Base-by-base conservation (phyloP, 345 rosid genomes). In the Limnanthes douglasii region DNA sequence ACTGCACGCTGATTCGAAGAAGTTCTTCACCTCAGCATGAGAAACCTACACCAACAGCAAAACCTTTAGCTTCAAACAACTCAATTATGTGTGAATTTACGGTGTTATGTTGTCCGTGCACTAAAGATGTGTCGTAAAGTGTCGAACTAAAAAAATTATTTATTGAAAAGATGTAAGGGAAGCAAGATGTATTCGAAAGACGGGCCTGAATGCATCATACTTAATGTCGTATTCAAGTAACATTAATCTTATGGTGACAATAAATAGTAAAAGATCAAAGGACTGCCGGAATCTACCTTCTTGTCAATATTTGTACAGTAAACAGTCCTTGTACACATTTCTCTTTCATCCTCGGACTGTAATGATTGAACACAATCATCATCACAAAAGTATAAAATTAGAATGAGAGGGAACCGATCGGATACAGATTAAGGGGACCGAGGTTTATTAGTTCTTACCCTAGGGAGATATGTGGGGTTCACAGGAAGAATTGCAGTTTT, bases 401-500 rank as follows among this genome's bases (percentile, higher is more conserved):
- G n/a, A n/a, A 43, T 30, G 12, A 6, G 22, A 13, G 11, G 18
- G 41, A 24, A 22, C 24, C 31, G 18, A 9, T 15, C 30, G 20
- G 11, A 9, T 15, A 36, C 16, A 27, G 10, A 45, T 31, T 32
- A 49, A 15, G 23, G 11, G 18, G 50, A 23, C 15, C 37, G 15
- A 40, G 21, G 9, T 19, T 8, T 23, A 43, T 12, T 10, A 33
- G 21, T 2, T 29, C 67, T 54, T 68, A 80, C 96, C 86, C 86
- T 70, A 17, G 94, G 94, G 47, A 85, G 85, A 69, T 66, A 85
- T 26, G 68, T 77, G 11, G 96, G 96, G 62, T 85, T 85, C 58
- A 85, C 96, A n/a, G 93, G 96, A 50, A 77, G 90, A 34, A 85
- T 85, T 21, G 96, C 90, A 31, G 96, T 85, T 63, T 85, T 85